Evolutionary conservation across 139 green algal species (phyloP), one percentile per base, ranked within the genome.

Genomic region (Marvania coccoides): DNA sequence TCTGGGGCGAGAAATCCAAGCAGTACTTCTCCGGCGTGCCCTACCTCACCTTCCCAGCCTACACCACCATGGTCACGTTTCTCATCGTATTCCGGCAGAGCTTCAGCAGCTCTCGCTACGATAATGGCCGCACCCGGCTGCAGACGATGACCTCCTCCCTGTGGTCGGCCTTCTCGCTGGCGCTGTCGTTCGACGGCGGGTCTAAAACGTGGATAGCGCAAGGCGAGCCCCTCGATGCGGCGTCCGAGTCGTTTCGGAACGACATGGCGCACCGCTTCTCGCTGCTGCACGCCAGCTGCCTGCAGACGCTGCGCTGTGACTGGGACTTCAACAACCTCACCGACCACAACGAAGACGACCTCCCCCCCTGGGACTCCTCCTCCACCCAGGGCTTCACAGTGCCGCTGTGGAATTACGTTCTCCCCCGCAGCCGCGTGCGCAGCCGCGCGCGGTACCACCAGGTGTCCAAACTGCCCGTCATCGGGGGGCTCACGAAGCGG

Each of bases 231-330:
- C n/a, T n/a, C n/a, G n/a, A n/a, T n/a, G n/a, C n/a, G n/a, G n/a
- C n/a, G n/a, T n/a, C n/a, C n/a, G n/a, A n/a, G n/a, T n/a, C 23
- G 33, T 80, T 80, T 57, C 26, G 24, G 30, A 15, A 46, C 19
- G 36, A 34, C 35, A 6, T 71, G 37, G n/a, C 65, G 12, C 78
- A 76, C 48, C 26, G 60, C 2, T 38, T 64, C 37, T 78, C 64
- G 62, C 58, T 86, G 28, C 24, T 86, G 54, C 79, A 86, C 60
- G 79, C 30, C 2, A 14, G 82, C 13, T 67, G 63, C 4, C 45
- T 86, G 47, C 79, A 86, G 53, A 56, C 77, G 51, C 61, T 86
- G 23, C 61, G 79, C 40, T 47, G 57, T 9, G 79, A 85, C 64
- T 79, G 68, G 78, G 48, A 68, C 12, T 59, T 85, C 34, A 26